These are phyloP conservation scores for Claviceps digitariae DNA, from an alignment of 2,329 filamentous ascomycete species.

Conservation along the genomic window DNA sequence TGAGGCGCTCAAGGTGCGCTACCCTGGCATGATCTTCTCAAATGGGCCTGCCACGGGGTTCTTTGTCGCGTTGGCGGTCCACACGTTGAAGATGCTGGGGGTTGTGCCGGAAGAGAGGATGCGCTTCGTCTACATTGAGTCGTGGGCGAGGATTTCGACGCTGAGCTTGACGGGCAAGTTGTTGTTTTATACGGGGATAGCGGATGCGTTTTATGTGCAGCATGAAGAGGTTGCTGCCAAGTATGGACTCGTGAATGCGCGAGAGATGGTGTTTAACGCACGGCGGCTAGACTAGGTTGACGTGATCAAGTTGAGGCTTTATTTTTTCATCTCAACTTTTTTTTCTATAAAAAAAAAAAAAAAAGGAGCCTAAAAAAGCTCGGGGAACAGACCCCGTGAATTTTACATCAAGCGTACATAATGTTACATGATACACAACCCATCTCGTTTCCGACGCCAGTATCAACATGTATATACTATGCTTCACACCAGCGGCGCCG, in stretches of 20 bases:
- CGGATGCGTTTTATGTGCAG: conserved; percentile 73
- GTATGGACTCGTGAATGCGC: conserved; percentile 25
- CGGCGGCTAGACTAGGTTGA: conserved; percentile 11
- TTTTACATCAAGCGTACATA: conserved; percentile 7
- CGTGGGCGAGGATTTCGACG: conserved; percentile 72
- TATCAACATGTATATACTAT: not conserved
- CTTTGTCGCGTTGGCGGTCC: conserved; percentile 46
- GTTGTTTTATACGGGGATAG: conserved; percentile 47
- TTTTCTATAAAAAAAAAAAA: not conserved
- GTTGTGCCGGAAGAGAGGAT: conserved; percentile 40
- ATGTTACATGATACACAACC: conserved; percentile 12
- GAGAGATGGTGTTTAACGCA: conserved; percentile 27
- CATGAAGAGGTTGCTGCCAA: conserved; percentile 50
- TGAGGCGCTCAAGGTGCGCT: conserved; percentile 17
- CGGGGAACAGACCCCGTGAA: not conserved
- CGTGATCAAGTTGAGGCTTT: not conserved
- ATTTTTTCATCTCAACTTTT: too few relatives aligned
- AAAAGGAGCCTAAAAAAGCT: not conserved
- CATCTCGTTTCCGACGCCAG: not conserved
- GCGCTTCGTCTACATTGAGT: conserved; percentile 77
- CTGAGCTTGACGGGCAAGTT: conserved; percentile 77
- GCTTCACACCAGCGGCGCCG: conserved; percentile 6
- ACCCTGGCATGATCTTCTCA: conserved; percentile 65
- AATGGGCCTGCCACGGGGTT: conserved; percentile 86
- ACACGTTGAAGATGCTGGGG: conserved; percentile 32